phyloP scores from a whole-genome alignment of 306 rosid species.

The Nissolia schottii region DNA sequence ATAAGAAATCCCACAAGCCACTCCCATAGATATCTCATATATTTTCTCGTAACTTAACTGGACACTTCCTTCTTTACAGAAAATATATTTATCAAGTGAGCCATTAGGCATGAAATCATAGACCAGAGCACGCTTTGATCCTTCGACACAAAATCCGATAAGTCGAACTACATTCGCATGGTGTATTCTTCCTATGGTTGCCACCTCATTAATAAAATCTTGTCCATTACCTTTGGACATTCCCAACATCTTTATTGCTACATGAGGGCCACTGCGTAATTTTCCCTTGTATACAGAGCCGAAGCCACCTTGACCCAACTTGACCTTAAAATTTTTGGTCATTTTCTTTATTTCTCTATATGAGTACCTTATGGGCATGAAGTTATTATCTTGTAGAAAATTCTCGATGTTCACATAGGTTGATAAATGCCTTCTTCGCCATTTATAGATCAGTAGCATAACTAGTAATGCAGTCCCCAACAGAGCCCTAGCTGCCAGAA shows the following conservation, averaged over 20 bases:
- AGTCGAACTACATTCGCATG: constrained; percentile 24
- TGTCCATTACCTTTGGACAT: constrained; percentile 18
- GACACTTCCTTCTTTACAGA: not conserved
- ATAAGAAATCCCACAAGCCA: not conserved
- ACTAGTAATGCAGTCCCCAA: not conserved
- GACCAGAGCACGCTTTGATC: constrained; percentile 1
- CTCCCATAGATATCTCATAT: not conserved
- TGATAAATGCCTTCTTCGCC: constrained; percentile 29
- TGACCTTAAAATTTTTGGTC: constrained; percentile 3
- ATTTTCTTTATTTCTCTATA: constrained; percentile 14
- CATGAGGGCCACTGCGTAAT: not conserved
- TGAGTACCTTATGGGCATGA: constrained; percentile 16
- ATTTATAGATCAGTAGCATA: constrained; percentile 13
- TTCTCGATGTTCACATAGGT: not conserved
- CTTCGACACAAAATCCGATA: constrained; percentile 18
- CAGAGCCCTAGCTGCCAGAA: not conserved
- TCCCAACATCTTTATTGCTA: constrained; percentile 13
- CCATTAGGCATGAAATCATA: constrained; percentile 19
- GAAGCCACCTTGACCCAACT: constrained; percentile 23
- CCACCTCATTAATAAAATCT: constrained; percentile 19
- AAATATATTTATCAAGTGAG: constrained; percentile 11
- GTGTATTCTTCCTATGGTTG: constrained; percentile 17
- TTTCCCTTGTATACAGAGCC: constrained; percentile 10
- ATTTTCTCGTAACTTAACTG: not conserved
- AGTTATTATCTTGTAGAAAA: not conserved